Percentiles rank a stretch among this genome's conserved stretches.
Conservation (phyloP, 2,329 filamentous ascomycete genomes). For the Thelonectria blattea region DNA sequence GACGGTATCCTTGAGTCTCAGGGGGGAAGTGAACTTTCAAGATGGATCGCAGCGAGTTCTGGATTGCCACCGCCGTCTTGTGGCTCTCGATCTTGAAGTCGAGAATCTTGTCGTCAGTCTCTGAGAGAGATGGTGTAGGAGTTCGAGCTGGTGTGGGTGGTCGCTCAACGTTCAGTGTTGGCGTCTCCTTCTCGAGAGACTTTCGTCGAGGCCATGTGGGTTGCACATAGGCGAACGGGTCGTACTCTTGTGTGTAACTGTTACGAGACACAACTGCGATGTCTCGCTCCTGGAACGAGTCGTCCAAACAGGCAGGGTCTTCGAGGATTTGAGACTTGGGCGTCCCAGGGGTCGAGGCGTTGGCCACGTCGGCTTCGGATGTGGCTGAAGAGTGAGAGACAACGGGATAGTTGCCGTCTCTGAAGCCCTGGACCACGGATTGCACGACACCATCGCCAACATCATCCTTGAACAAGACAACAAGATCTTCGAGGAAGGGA, state of each 20-base stretch:
- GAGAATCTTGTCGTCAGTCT: constrained; percentile 50
- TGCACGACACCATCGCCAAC: constrained; percentile 51
- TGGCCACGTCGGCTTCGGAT: constrained; percentile 30
- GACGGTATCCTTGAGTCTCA: constrained; percentile 53
- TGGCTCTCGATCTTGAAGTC: constrained; percentile 50
- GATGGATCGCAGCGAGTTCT: constrained; percentile 62
- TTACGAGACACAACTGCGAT: constrained; percentile 22
- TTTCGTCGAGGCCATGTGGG: constrained; percentile 36
- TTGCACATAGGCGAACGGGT: constrained; percentile 51
- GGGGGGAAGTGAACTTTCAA: constrained; percentile 58
- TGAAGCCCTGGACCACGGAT: constrained; percentile 54
- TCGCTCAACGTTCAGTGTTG: constrained; percentile 39
- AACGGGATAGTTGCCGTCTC: constrained; percentile 37
- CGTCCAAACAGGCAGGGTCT: constrained; percentile 16
- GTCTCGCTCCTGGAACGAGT: constrained; percentile 22
- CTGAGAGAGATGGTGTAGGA: constrained; percentile 44
- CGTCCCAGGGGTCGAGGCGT: constrained; percentile 35
- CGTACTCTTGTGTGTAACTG: constrained; percentile 48
- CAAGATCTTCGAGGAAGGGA: constrained; percentile 60
- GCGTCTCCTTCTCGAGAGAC: constrained; percentile 22
- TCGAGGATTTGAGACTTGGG: constrained; percentile 30
- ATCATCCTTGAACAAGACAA: constrained; percentile 59
- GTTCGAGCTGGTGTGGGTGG: constrained; percentile 54
- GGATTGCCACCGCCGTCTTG: constrained; percentile 58
- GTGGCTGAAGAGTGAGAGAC: constrained; percentile 31